These are phyloP conservation scores for Torrubiella hemipterigena DNA, from an alignment of 2,329 filamentous ascomycete genomes.

Conservation along the genomic window DNA sequence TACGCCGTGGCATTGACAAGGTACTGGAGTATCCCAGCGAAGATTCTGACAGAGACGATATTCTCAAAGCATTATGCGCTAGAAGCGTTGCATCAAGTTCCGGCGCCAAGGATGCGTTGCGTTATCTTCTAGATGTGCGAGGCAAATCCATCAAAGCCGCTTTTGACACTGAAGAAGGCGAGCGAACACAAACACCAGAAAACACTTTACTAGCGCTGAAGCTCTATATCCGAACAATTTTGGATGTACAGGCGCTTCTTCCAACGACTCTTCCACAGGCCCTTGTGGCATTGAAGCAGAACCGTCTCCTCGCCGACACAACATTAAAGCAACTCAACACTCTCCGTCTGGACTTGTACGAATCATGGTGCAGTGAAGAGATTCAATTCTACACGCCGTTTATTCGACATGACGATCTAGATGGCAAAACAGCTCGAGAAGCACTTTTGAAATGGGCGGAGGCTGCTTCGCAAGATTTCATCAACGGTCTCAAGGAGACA, in stretches of 20 bases:
- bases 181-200: constrained; percentile 23
- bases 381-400: constrained; percentile 79
- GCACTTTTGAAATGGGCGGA: constrained; percentile 54
- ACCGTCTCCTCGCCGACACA: constrained; percentile 59
- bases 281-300: constrained; percentile 54
- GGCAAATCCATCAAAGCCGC: constrained; percentile 53
- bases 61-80: constrained; percentile 67
- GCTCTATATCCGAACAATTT: constrained; percentile 65
- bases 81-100: constrained; percentile 74
- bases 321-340: constrained; percentile 55
- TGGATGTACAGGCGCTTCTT: constrained; percentile 65
- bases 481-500: constrained; percentile 48
- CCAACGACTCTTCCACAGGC: constrained; percentile 61
- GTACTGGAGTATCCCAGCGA: constrained; percentile 53
- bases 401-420: constrained; percentile 68
- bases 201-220: constrained; percentile 53
- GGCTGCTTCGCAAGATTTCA: constrained; percentile 44
- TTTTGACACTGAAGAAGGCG: constrained; percentile 39
- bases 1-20: constrained; percentile 58
- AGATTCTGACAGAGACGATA: constrained; percentile 30
- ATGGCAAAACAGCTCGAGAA: constrained; percentile 45
- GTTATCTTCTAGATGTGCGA: constrained; percentile 66
- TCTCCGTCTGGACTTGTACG: constrained; percentile 65
- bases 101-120: constrained; percentile 64
- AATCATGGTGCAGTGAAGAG: constrained; percentile 70